phyloP scores from a whole-genome alignment of 306 rosid species.

The Acacia crassicarpa region DNA sequence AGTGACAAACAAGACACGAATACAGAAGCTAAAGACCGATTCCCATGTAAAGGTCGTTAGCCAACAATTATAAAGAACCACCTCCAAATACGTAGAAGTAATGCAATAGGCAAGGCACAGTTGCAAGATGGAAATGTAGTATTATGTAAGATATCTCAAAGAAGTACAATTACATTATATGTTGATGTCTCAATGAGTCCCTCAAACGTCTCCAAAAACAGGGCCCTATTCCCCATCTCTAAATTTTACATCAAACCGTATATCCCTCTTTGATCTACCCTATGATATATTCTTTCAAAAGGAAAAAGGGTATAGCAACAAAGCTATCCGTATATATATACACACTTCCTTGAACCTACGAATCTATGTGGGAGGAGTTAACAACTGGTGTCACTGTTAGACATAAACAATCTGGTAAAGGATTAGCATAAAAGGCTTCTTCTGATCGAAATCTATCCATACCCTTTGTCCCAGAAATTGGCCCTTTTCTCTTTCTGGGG shows the following conservation, averaged over 20 bases:
- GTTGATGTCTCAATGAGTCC: slow-evolving; percentile 7
- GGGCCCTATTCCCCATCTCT: slow-evolving; percentile 24
- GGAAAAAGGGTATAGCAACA: neutral
- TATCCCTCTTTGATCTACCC: neutral
- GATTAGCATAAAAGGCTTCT: slow-evolving; percentile 87
- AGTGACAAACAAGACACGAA: no score
- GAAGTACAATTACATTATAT: slow-evolving; percentile 15
- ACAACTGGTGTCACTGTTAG: slow-evolving; percentile 42
- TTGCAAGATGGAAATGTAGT: neutral
- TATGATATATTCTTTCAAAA: neutral
- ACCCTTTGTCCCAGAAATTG: slow-evolving; percentile 86
- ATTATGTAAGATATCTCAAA: slow-evolving; percentile 12
- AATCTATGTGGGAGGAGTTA: slow-evolving; percentile 31
- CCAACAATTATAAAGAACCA: neutral
- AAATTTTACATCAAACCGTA: slow-evolving; percentile 24
- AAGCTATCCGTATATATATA: slow-evolving; percentile 36
- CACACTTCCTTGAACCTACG: slow-evolving; percentile 22
- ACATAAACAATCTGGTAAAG: slow-evolving; percentile 90
- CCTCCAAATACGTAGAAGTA: neutral
- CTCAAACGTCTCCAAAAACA: neutral
- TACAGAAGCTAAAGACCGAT: no score
- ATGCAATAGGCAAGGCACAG: neutral
- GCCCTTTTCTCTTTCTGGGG: slow-evolving; percentile 88
- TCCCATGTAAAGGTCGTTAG: neutral
- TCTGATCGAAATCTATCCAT: slow-evolving; percentile 89